Conservation (phyloP, 257 asterid genomes). For the Cynanchum wilfordii region DNA sequence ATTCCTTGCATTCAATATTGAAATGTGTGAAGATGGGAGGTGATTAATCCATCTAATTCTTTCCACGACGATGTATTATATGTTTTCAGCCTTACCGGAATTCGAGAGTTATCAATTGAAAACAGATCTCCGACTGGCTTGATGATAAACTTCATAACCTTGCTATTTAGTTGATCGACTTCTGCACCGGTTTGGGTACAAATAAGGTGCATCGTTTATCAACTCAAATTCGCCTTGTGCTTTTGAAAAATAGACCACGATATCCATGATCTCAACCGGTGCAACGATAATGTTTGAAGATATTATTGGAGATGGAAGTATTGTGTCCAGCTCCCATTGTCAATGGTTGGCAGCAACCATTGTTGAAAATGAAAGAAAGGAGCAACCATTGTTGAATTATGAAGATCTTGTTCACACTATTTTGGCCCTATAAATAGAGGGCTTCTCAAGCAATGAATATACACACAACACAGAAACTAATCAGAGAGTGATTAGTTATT, state of each 20-base stretch:
- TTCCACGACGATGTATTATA: not conserved
- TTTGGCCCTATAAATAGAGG: no score
- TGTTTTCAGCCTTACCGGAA: not conserved
- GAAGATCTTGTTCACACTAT: no score
- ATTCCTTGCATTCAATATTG: no score
- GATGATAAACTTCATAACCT: constrained; percentile 14
- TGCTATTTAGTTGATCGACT: not conserved
- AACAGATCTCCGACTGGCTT: not conserved
- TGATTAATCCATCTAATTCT: no score
- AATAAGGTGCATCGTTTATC: constrained; percentile 12
- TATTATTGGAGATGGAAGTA: not conserved
- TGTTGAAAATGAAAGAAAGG: no score
- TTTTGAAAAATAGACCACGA: constrained; percentile 7
- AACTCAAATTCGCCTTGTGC: not conserved
- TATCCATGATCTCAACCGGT: constrained; percentile 7
- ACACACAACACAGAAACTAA: no score
- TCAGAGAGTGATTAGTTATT: no score
- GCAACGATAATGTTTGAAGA: not conserved
- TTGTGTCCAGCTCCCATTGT: no score
- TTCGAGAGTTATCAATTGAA: not conserved
- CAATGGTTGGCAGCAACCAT: no score
- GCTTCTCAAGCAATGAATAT: no score
- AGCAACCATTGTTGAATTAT: no score
- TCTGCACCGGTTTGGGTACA: constrained; percentile 7
- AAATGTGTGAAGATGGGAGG: no score